These are phyloP conservation scores for Friedmanniomyces endolithicus DNA, from an alignment of 495 filamentous ascomycete species.

Conservation along the genomic window DNA sequence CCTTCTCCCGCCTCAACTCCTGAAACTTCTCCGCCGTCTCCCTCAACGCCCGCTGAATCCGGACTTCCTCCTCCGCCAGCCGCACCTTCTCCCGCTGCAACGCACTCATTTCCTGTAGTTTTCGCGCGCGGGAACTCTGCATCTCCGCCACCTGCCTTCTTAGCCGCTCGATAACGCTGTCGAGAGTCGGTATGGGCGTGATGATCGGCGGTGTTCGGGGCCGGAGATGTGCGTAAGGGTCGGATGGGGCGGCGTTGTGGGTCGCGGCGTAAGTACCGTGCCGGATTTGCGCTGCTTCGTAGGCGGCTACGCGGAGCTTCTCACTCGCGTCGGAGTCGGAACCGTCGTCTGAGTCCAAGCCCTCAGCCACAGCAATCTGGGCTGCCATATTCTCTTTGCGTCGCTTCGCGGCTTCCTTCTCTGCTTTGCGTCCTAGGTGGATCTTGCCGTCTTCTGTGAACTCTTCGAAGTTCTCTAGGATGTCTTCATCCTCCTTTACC, in stretches of 20 bases:
- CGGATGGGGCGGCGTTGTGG: slow-evolving; percentile 18
- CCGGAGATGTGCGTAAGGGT: slow-evolving; percentile 27
- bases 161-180: slow-evolving; percentile 38
- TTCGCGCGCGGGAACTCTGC: slow-evolving; percentile 41
- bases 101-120: slow-evolving; percentile 47
- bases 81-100: slow-evolving; percentile 53
- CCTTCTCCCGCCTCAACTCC: slow-evolving; percentile 43
- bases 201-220: slow-evolving; percentile 43
- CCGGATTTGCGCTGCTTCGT: slow-evolving; percentile 76
- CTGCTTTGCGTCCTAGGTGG: slow-evolving; percentile 64
- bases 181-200: slow-evolving; percentile 44
- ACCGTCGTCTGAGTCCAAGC: slow-evolving; percentile 32
- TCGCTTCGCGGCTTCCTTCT: slow-evolving; percentile 55
- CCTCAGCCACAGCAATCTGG: slow-evolving; percentile 73
- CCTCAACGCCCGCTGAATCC: slow-evolving; percentile 69
- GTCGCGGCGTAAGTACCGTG: slow-evolving; percentile 48
- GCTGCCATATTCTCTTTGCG: slow-evolving; percentile 69
- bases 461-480: slow-evolving; percentile 90
- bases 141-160: slow-evolving; percentile 42
- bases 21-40: slow-evolving; percentile 74
- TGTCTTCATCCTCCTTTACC: slow-evolving; percentile 75
- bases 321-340: slow-evolving; percentile 56
- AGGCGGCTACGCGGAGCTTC: slow-evolving; percentile 66
- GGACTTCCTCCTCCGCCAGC: slow-evolving; percentile 59
- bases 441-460: slow-evolving; percentile 77